phyloP scores from a whole-genome alignment of 768 basidiomycete species.

The Crassisporium funariophilum region DNA sequence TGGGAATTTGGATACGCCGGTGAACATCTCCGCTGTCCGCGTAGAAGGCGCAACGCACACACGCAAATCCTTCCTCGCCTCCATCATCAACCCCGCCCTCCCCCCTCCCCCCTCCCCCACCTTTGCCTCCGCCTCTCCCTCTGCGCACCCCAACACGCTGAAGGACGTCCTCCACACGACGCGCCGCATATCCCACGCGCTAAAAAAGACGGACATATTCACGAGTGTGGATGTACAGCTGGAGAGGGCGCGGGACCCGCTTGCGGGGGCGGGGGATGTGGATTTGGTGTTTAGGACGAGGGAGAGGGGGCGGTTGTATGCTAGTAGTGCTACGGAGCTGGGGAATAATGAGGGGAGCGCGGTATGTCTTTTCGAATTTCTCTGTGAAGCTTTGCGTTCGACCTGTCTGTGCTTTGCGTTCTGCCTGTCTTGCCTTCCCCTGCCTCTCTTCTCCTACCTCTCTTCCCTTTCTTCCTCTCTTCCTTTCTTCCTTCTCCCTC shows the following conservation, averaged over 20 bases:
- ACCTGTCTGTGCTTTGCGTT: too few species aligned
- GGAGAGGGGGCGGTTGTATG: slow-evolving; percentile 74
- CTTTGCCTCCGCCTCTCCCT: slow-evolving; percentile 15
- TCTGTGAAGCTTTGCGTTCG: too few species aligned
- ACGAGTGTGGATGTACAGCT: slow-evolving; percentile 62
- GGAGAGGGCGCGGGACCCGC: slow-evolving; percentile 53
- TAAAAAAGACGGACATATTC: slow-evolving; percentile 82
- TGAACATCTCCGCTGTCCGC: slow-evolving; percentile 75
- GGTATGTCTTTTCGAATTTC: slow-evolving; percentile 63
- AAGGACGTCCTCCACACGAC: slow-evolving; percentile 72
- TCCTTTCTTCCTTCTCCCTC: slow-evolving; percentile 3
- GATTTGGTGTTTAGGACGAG: slow-evolving; percentile 79
- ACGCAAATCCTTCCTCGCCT: slow-evolving; percentile 78
- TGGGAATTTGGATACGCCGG: slow-evolving; percentile 62
- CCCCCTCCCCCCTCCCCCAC: slow-evolving; percentile 6
- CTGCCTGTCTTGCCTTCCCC: too few species aligned
- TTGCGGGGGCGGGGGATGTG: slow-evolving; percentile 62
- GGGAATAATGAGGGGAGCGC: slow-evolving; percentile 93
- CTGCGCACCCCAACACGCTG: slow-evolving; percentile 41
- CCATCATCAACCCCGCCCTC: slow-evolving; percentile 69
- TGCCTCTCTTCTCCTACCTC: too few species aligned
- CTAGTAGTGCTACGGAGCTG: slow-evolving; percentile 87
- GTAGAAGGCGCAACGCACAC: slow-evolving; percentile 79
- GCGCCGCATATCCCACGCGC: slow-evolving; percentile 60
- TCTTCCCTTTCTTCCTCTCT: too few species aligned